These are phyloP conservation scores for Saxophila tyrrhenica DNA, from an alignment of 495 filamentous ascomycete species.

Conservation along the genomic window DNA sequence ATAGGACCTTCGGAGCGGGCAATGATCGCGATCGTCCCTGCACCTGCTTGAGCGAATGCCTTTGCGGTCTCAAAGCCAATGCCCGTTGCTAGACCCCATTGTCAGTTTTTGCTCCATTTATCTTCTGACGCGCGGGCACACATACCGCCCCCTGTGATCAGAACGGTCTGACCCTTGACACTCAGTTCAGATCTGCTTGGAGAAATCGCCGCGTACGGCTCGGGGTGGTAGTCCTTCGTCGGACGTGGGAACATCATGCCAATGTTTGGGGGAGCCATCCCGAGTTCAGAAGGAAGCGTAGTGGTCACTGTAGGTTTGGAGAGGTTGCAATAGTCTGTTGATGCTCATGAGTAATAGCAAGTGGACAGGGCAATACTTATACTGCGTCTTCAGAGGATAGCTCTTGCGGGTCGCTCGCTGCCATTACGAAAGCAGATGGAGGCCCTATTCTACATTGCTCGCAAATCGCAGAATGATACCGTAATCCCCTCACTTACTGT, in stretches of 20 bases:
- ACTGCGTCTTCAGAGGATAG: not conserved
- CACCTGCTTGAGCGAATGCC: conserved; percentile 5
- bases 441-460: not conserved
- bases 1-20: not conserved
- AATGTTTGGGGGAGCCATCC: not conserved
- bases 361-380: not conserved
- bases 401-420: not conserved
- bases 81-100: not conserved
- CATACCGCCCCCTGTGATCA: conserved; percentile 5
- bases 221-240: not conserved
- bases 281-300: not conserved
- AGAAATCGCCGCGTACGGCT: not conserved
- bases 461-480: no score
- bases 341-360: not conserved
- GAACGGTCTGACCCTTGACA: conserved; percentile 1
- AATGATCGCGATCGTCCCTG: not conserved
- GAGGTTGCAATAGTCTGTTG: no score
- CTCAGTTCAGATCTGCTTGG: not conserved
- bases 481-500: no score
- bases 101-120: not conserved
- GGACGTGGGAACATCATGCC: not conserved
- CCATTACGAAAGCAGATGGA: not conserved
- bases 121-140: not conserved
- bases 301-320: not conserved
- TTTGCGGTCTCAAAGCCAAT: not conserved